Evolutionary conservation across 768 basidiomycete species (phyloP).

Genomic region (Sutorius australiensis): DNA sequence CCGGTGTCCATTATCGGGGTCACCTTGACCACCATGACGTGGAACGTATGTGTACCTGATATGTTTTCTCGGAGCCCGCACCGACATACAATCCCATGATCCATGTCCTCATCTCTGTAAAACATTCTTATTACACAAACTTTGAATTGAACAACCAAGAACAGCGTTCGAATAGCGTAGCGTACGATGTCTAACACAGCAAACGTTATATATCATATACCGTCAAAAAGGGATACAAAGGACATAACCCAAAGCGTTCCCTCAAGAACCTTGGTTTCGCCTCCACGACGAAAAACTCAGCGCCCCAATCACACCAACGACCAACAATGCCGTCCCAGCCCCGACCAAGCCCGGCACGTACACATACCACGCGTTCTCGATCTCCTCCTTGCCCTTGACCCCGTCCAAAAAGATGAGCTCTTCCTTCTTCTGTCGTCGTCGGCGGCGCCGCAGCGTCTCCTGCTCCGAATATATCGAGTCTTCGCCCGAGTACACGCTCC

Average conservation of each 20-base stretch:
- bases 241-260: neutral
- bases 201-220: constrained; percentile 15
- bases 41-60: no score
- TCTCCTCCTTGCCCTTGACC: constrained; percentile 47
- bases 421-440: constrained; percentile 55
- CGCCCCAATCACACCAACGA: constrained; percentile 74
- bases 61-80: no score
- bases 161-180: neutral
- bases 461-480: constrained; percentile 29
- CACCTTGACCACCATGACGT: no score
- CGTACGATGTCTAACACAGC: constrained; percentile 12
- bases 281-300: constrained; percentile 70
- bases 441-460: constrained; percentile 37
- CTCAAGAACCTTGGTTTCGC: constrained; percentile 58
- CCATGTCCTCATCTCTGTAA: no score
- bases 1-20: no score
- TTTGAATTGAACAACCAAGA: neutral
- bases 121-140: no score
- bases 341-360: constrained; percentile 77
- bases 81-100: no score
- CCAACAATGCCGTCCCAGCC: constrained; percentile 78
- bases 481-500: constrained; percentile 27
- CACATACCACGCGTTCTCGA: constrained; percentile 75
- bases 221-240: neutral
- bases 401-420: constrained; percentile 47